These are phyloP conservation scores for Tolypocladium capitatum DNA, from an alignment of 2,329 filamentous ascomycete genomes.

Conservation along the genomic window DNA sequence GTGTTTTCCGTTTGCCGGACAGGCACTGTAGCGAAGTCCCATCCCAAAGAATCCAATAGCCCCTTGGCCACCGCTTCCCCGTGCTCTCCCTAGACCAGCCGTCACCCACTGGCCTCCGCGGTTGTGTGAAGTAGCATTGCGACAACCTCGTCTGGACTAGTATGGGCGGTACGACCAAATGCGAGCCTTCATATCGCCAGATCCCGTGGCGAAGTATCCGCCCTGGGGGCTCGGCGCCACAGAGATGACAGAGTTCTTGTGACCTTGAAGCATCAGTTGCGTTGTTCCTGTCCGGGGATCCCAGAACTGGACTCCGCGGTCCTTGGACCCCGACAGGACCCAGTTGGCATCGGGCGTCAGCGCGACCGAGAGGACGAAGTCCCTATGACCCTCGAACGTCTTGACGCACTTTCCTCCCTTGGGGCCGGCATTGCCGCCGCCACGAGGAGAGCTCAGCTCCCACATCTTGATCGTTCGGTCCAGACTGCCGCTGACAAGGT, in stretches of 20 bases:
- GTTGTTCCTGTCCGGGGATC: slow-evolving; percentile 86
- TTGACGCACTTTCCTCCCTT: slow-evolving; percentile 90
- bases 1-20: slow-evolving; percentile 1
- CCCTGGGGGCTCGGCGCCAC: slow-evolving; percentile 87
- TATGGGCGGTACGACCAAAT: slow-evolving; percentile 76
- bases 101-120: background rate
- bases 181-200: slow-evolving; percentile 91
- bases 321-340: slow-evolving; percentile 96
- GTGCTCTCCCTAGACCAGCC: background rate
- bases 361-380: slow-evolving; percentile 93
- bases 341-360: slow-evolving; percentile 87
- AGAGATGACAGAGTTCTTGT: slow-evolving; percentile 98
- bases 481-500: slow-evolving; percentile 85
- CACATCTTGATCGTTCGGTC: slow-evolving; percentile 99
- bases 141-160: slow-evolving; percentile 9
- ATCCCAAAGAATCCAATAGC: slow-evolving; percentile 1
- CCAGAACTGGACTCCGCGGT: slow-evolving; percentile 97
- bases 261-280: slow-evolving; percentile 95
- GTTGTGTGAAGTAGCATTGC: background rate
- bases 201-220: slow-evolving; percentile 85
- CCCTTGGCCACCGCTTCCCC: slow-evolving; percentile 3
- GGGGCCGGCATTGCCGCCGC: slow-evolving; percentile 50
- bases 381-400: slow-evolving; percentile 95
- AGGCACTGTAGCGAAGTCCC: slow-evolving; percentile 1
- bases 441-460: slow-evolving; percentile 68